Conservation (phyloP, 257 asterid species). For the Prunella vulgaris region DNA sequence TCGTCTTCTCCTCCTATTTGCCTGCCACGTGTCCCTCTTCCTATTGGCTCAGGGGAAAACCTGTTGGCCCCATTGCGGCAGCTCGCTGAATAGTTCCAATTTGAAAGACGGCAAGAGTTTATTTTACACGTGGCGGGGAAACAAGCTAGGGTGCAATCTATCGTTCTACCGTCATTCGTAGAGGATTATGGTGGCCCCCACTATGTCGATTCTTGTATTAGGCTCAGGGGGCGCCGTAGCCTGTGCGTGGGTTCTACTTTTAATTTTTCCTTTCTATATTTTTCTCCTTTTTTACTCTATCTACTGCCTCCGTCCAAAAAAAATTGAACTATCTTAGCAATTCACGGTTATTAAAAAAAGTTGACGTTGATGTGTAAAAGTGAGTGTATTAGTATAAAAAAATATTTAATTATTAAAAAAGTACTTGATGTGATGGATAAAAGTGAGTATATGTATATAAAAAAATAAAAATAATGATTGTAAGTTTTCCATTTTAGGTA, state of each 20-base stretch:
- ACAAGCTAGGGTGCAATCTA: constrained; percentile 4
- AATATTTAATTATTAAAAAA: too few species aligned
- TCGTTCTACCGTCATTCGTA: constrained; percentile 2
- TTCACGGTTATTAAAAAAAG: too few species aligned
- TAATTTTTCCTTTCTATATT: neutral
- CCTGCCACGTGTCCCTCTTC: neutral
- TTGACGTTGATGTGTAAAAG: too few species aligned
- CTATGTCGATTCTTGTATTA: neutral
- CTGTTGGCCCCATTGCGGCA: neutral
- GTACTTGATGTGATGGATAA: too few species aligned
- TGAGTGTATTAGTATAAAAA: too few species aligned
- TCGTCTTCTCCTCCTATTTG: neutral
- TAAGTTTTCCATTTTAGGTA: too few species aligned
- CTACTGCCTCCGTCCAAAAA: neutral
- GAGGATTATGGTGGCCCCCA: constrained; percentile 10
- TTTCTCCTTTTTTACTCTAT: neutral
- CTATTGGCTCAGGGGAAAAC: constrained; percentile 9
- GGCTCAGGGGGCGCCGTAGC: constrained; percentile 9
- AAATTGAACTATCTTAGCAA: too few species aligned
- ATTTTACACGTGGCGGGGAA: constrained; percentile 14
- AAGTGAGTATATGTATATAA: too few species aligned
- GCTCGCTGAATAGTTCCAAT: neutral
- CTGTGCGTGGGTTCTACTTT: constrained; percentile 7
- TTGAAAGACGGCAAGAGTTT: neutral
- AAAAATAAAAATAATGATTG: too few species aligned